phyloP scores from a whole-genome alignment of 2,329 filamentous ascomycete genomes.

The Sordariomycetes sp. region DNA sequence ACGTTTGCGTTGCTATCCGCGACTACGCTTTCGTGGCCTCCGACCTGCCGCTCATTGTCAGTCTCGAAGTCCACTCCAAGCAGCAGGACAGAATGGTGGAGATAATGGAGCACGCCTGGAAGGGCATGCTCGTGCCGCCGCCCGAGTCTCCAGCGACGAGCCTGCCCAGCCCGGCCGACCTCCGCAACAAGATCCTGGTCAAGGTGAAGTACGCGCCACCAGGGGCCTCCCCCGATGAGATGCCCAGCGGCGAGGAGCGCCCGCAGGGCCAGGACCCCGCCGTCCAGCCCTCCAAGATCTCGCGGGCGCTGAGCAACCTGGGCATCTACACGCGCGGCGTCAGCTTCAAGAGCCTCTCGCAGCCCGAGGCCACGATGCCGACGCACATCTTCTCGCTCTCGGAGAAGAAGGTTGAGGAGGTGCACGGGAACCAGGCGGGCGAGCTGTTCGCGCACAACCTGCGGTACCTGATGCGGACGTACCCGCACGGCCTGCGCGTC shows the following conservation, averaged over 20 bases:
- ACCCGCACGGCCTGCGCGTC: conserved; percentile 74
- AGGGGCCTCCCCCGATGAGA: conserved; percentile 15
- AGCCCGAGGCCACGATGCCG: conserved; percentile 57
- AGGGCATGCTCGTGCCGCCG: conserved; percentile 54
- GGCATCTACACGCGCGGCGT: conserved; percentile 78
- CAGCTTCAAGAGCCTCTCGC: conserved; percentile 67
- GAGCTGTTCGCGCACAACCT: conserved; percentile 73
- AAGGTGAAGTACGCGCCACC: conserved; percentile 64
- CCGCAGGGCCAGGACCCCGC: conserved; percentile 16
- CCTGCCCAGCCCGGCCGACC: conserved; percentile 57
- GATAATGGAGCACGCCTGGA: conserved; percentile 82
- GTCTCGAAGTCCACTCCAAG: conserved; percentile 82
- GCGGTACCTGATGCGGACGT: conserved; percentile 74
- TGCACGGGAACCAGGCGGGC: conserved; percentile 35
- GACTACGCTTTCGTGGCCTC: conserved; percentile 66
- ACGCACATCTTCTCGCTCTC: conserved; percentile 60
- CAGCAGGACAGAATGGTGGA: conserved; percentile 88
- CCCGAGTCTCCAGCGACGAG: conserved; percentile 31
- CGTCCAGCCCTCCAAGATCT: conserved; percentile 50
- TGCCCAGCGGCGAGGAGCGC: conserved; percentile 21
- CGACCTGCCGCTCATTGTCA: conserved; percentile 83
- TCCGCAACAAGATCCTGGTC: conserved; percentile 71
- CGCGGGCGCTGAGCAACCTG: conserved; percentile 61
- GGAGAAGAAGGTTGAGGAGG: conserved; percentile 52
- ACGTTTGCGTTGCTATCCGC: conserved; percentile 71